Evolutionary conservation across 2,329 filamentous ascomycete species (phyloP), one percentile per base, ranked within the genome.

Genomic region (Fusarium pseudoanthophilum): DNA sequence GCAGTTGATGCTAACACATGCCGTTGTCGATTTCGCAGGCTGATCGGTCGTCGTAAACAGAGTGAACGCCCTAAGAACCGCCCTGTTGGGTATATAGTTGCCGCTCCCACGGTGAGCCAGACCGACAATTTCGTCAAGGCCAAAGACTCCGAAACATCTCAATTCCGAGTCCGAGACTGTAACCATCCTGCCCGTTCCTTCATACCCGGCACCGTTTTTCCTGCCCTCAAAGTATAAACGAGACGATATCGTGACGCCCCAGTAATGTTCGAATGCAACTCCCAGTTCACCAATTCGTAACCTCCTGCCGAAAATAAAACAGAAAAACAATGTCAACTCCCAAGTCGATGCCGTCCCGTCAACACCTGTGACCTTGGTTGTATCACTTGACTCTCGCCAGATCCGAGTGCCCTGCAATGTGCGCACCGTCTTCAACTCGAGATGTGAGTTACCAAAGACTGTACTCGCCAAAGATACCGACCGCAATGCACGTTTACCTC

Each of bases 201-300:
- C 73, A 57, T 68, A 57, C 67, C 69, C 60, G 52, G 60, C 49
- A 58, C 59, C 59, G 42, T 48, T 74, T 74, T 71, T 64, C 62
- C 71, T 40, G 57, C 52, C 49, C 52, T 62, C 53, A 65, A 71
- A 73, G 68, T 72, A 77, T 71, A 76, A 71, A 72, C 55, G 72
- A 75, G 75, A 72, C 69, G 68, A 60, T 68, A 69, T 65, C 59
- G 61, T 64, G 64, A 75, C 76, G 75, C 76, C 76, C 68, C 68
- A 71, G 67, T 76, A 68, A 77, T 75, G 71, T 72, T 74, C 55
- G 71, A 78, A 78, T 78, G 72, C 68, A 78, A 76, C 72, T 77
- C 75, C 75, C 60, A 59, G 71, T 67, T 71, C 74, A 71, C 70
- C 73, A 65, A 42, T 69, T 60, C 72, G 53, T 66, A 64, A 63